phyloP scores from a whole-genome alignment of 2,329 filamentous ascomycete genomes.

The Grosmannia serpens region DNA sequence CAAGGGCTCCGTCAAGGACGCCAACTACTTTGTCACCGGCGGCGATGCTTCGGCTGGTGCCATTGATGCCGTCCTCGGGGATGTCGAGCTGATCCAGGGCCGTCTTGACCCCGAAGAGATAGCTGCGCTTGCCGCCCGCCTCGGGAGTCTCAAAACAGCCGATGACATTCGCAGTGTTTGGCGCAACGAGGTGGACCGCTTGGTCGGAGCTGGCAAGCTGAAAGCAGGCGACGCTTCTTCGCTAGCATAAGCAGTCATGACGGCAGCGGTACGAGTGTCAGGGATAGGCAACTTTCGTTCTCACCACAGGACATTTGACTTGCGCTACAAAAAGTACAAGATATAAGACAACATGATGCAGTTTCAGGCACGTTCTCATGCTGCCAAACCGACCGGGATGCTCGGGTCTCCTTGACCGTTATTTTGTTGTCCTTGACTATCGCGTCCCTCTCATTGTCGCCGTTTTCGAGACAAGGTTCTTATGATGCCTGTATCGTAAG shows the following conservation, averaged over 20 bases:
- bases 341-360: too few relatives aligned
- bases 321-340: too few relatives aligned
- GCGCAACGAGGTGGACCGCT: conserved; percentile 62
- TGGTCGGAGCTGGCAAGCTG: conserved; percentile 73
- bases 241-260: conserved; percentile 26
- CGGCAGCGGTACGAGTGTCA: not conserved
- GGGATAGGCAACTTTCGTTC: not conserved
- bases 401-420: too few relatives aligned
- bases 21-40: conserved; percentile 82
- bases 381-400: too few relatives aligned
- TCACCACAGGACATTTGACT: too few relatives aligned
- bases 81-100: conserved; percentile 75
- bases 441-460: not conserved
- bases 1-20: conserved; percentile 88
- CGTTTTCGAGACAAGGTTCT: not conserved
- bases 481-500: not conserved
- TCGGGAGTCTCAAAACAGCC: conserved; percentile 67
- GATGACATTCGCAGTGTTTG: conserved; percentile 81
- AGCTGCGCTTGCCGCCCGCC: conserved; percentile 67
- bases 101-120: conserved; percentile 90
- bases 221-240: conserved; percentile 73
- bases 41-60: conserved; percentile 62
- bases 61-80: conserved; percentile 72
- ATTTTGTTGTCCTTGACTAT: too few relatives aligned
- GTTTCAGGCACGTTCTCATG: too few relatives aligned